Evolutionary conservation across 2,329 filamentous ascomycete genomes (phyloP).

Genomic region (Hypocrella siamensis): DNA sequence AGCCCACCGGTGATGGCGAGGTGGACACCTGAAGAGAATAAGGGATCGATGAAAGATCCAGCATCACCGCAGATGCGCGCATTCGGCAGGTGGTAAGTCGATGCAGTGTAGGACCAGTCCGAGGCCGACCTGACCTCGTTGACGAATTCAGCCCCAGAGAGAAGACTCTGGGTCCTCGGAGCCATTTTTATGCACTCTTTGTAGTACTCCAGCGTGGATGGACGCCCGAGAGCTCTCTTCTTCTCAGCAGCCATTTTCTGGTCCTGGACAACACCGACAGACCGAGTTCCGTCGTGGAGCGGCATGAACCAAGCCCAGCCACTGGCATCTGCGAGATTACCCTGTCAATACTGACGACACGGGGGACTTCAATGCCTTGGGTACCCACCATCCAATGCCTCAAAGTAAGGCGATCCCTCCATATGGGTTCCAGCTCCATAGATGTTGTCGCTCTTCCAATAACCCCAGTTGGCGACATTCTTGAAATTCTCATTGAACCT

Average conservation of each 20-base stretch:
- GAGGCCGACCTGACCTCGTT: slow-evolving; percentile 23
- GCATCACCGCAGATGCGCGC: slow-evolving; percentile 28
- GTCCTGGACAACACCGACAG: slow-evolving; percentile 25
- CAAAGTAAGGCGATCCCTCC: slow-evolving; percentile 25
- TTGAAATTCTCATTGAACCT: slow-evolving; percentile 29
- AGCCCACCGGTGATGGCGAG: slow-evolving; percentile 25
- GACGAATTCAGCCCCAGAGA: slow-evolving; percentile 16
- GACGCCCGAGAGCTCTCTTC: slow-evolving; percentile 11
- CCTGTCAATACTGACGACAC: neutral
- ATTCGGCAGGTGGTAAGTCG: slow-evolving; percentile 22
- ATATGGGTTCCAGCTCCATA: slow-evolving; percentile 18
- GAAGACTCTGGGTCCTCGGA: slow-evolving; percentile 13
- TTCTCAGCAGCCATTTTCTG: slow-evolving; percentile 19
- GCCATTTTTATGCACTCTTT: slow-evolving; percentile 15
- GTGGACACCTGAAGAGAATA: slow-evolving; percentile 31
- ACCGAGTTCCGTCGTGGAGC: slow-evolving; percentile 27
- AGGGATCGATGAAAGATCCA: slow-evolving; percentile 32
- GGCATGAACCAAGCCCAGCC: slow-evolving; percentile 37
- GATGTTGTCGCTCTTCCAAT: slow-evolving; percentile 21
- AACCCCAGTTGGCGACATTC: slow-evolving; percentile 33
- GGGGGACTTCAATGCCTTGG: neutral
- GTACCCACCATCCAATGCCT: slow-evolving; percentile 18
- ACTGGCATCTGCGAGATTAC: slow-evolving; percentile 20
- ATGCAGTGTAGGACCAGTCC: slow-evolving; percentile 31
- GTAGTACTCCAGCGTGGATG: slow-evolving; percentile 16